A percentile compares a stretch with the other conserved stretches of the same genome.
Conservation (phyloP, 2,329 filamentous ascomycete species). For the Phialophora verrucosa region DNA sequence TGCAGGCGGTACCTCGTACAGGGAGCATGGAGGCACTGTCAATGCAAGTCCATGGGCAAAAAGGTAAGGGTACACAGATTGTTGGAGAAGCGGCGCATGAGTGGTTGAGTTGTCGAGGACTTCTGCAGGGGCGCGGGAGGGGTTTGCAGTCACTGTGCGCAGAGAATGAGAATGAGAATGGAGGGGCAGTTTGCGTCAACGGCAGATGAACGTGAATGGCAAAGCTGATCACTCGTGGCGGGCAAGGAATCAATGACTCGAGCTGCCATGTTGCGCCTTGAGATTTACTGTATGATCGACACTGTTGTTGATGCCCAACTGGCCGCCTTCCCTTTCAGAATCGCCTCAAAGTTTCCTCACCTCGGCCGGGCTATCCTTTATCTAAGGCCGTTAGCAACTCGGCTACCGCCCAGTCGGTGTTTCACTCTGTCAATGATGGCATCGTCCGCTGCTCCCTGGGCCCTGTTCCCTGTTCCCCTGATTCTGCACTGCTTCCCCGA, state of each 20-base stretch:
- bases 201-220: background rate
- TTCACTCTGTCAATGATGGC: slow-evolving; percentile 7
- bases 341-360: slow-evolving; percentile 2
- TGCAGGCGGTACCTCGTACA: background rate
- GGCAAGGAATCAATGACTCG: background rate
- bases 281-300: slow-evolving; percentile 11
- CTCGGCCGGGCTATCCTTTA: background rate
- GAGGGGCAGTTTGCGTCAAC: slow-evolving; percentile 1
- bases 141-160: background rate
- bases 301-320: slow-evolving; percentile 18
- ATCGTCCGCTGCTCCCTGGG: slow-evolving; percentile 3
- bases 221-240: slow-evolving; percentile 1
- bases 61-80: background rate
- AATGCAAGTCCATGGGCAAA: background rate
- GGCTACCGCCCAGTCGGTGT: slow-evolving; percentile 18
- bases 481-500: slow-evolving; percentile 13
- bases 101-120: background rate
- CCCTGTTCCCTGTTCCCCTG: background rate
- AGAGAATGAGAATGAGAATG: too few species aligned
- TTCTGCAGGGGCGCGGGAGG: background rate
- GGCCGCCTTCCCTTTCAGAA: background rate
- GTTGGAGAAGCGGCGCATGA: background rate
- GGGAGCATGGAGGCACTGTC: background rate
- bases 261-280: background rate
- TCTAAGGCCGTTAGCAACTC: slow-evolving; percentile 3